Conservation (phyloP, 352 stramenopile genomes). For the Phytophthora constricta region DNA sequence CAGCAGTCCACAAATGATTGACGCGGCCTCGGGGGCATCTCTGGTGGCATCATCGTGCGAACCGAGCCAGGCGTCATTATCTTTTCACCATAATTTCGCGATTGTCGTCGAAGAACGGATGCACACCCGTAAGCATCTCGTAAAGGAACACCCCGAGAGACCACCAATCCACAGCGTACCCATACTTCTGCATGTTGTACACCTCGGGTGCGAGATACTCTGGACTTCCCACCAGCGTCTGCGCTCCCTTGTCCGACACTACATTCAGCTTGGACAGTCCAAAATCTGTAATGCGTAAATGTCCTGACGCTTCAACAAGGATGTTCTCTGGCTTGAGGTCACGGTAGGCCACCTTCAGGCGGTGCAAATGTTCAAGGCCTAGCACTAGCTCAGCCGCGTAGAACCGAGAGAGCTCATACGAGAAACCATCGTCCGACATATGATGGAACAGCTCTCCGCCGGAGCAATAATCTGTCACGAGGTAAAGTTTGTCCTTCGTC, state of each 20-base stretch:
- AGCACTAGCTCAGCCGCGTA: constrained; percentile 97
- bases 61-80: constrained; percentile 83
- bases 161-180: constrained; percentile 93
- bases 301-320: constrained; percentile 84
- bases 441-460: constrained; percentile 98
- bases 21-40: constrained; percentile 77
- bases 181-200: constrained; percentile 74
- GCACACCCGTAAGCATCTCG: constrained; percentile 90
- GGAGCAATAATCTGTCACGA: constrained; percentile 91
- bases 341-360: constrained; percentile 95
- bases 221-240: constrained; percentile 80
- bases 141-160: constrained; percentile 90
- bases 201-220: constrained; percentile 93
- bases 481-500: constrained; percentile 89
- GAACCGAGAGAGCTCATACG: constrained; percentile 84
- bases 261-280: constrained; percentile 81
- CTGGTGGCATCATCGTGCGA: constrained; percentile 60
- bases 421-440: constrained; percentile 91
- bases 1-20: constrained; percentile 79
- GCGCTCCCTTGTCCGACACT: constrained; percentile 69
- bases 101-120: constrained; percentile 91
- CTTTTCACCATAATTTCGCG: constrained; percentile 87
- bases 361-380: constrained; percentile 96
- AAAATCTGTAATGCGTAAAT: constrained; percentile 99
- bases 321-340: constrained; percentile 98